Percentiles rank a stretch among this genome's conserved stretches.
Conservation (phyloP, 768 basidiomycete genomes). For the Rhodosporidiobolus odoratus region DNA sequence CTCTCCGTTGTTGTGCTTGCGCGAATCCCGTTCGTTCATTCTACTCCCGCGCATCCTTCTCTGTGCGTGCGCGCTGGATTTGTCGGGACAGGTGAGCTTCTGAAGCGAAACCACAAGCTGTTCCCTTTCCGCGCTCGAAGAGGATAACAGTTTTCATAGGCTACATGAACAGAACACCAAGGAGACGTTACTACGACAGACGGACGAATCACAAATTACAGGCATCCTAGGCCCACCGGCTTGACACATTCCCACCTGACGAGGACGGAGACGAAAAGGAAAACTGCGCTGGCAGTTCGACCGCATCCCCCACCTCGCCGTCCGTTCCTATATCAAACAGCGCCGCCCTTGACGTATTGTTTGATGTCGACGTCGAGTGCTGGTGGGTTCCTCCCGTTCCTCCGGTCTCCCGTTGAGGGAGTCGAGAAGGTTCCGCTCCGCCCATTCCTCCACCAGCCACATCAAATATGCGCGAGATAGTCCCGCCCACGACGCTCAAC, state of each 20-base stretch:
- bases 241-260: not conserved
- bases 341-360: not conserved
- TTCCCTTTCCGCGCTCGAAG: too few relatives aligned
- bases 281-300: constrained; percentile 23
- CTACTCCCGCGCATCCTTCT: too few relatives aligned
- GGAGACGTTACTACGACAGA: not conserved
- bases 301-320: constrained; percentile 11
- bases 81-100: too few relatives aligned
- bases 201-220: not conserved
- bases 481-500: not conserved
- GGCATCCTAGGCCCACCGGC: not conserved
- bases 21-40: too few relatives aligned
- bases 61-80: too few relatives aligned
- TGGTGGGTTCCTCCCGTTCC: not conserved
- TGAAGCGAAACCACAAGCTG: too few relatives aligned
- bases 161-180: too few relatives aligned
- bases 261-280: not conserved
- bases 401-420: not conserved
- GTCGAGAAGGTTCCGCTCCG: not conserved
- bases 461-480: not conserved
- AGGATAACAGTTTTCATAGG: too few relatives aligned
- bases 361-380: not conserved
- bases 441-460: not conserved
- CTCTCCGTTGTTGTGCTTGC: too few relatives aligned
- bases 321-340: constrained; percentile 10